Conservation (phyloP, 192 early-diverging fungal species). For the Rhizophagus clarus region DNA sequence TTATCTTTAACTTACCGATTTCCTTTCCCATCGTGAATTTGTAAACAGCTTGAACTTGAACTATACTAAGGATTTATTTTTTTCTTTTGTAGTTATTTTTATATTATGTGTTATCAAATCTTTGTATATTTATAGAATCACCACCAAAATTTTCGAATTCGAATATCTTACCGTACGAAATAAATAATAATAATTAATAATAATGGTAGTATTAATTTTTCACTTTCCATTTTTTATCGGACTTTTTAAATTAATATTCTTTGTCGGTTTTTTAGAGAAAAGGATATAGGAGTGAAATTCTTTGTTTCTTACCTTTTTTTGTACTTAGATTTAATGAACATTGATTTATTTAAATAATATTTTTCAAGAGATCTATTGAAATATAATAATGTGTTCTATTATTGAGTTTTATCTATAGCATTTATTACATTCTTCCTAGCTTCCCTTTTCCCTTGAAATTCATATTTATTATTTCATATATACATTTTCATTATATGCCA, state of each 20-base stretch:
- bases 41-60: constrained; percentile 22
- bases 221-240: background rate
- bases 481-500: background rate
- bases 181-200: background rate
- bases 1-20: background rate
- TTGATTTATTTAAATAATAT: no score
- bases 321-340: no score
- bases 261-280: no score
- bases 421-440: background rate
- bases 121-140: constrained; percentile 6
- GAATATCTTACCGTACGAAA: background rate
- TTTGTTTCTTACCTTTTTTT: no score
- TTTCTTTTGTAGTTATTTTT: background rate
- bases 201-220: background rate
- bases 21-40: background rate
- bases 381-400: background rate
- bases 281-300: no score
- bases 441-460: background rate
- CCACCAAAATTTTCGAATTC: background rate
- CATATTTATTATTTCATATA: background rate
- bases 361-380: background rate
- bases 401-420: background rate
- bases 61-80: background rate
- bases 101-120: background rate
- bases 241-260: background rate